Conservation (phyloP, 257 asterid genomes). For the Nicotiana tomentosiformis region DNA sequence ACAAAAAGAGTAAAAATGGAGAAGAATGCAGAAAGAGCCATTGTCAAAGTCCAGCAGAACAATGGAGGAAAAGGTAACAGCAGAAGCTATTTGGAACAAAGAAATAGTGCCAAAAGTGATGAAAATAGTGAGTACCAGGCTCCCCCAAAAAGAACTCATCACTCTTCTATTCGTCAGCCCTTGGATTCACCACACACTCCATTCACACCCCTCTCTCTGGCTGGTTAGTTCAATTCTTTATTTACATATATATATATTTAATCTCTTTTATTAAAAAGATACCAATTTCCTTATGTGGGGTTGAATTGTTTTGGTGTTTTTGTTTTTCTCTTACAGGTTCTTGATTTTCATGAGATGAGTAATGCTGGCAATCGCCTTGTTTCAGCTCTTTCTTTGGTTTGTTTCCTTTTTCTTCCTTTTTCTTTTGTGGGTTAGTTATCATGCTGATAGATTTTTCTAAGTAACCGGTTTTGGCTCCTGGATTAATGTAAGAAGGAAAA, state of each 20-base stretch:
- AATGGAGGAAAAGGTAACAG: constrained; percentile 15
- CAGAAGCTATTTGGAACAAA: constrained; percentile 51
- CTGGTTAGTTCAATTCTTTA: constrained; percentile 30
- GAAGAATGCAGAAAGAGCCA: neutral
- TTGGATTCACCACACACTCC: constrained; percentile 52
- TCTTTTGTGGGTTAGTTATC: neutral
- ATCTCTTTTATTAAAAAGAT: too few relatives aligned
- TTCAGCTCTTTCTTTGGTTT: constrained; percentile 81
- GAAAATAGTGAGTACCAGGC: constrained; percentile 71
- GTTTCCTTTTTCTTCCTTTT: constrained; percentile 2
- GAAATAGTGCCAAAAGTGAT: constrained; percentile 73
- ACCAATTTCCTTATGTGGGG: too few relatives aligned
- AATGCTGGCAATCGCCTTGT: constrained; percentile 81
- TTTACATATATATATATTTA: neutral
- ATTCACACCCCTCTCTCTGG: constrained; percentile 75
- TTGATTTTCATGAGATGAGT: constrained; percentile 83
- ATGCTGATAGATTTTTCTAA: neutral
- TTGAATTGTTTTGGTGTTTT: neutral
- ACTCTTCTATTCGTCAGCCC: constrained; percentile 68
- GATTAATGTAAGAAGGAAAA: neutral
- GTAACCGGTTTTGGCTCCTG: neutral
- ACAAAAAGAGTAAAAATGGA: neutral
- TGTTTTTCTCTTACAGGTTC: constrained; percentile 36
- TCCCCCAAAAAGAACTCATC: constrained; percentile 62
- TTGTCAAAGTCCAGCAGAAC: neutral